Evolutionary conservation across 2,329 filamentous ascomycete species (phyloP).

Genomic region (Aspergillus puulaauensis): DNA sequence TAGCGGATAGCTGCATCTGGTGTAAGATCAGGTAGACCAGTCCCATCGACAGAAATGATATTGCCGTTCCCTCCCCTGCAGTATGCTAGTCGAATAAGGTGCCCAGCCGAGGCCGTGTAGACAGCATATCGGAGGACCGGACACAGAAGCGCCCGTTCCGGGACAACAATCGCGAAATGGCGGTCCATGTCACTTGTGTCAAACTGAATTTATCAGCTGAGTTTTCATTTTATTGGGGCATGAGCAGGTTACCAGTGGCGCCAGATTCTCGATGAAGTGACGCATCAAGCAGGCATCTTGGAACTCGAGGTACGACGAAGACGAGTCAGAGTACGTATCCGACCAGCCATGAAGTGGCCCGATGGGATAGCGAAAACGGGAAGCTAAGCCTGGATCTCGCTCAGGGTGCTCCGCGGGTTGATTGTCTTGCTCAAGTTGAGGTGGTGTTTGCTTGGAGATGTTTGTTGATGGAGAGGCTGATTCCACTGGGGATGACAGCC

Average conservation of each 20-base stretch:
- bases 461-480: not conserved
- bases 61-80: not conserved
- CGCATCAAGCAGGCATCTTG: constrained; percentile 9
- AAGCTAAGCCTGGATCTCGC: not conserved
- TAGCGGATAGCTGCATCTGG: constrained; percentile 4
- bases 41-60: not conserved
- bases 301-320: not conserved
- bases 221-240: no score
- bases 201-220: not conserved
- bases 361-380: not conserved
- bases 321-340: not conserved
- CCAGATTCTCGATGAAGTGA: constrained; percentile 6
- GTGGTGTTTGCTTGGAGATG: not conserved
- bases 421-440: not conserved
- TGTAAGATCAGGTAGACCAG: not conserved
- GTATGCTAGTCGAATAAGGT: not conserved
- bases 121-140: constrained; percentile 6
- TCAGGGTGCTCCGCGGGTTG: not conserved
- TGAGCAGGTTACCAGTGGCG: not conserved
- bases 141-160: constrained; percentile 6
- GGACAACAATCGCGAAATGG: constrained; percentile 7
- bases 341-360: constrained; percentile 4
- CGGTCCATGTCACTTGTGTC: constrained; percentile 7
- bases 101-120: constrained; percentile 8
- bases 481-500: not conserved